Evolutionary conservation across 306 rosid species (phyloP), one percentile per base, ranked within the genome.

Genomic region (Astragalus membranaceus): DNA sequence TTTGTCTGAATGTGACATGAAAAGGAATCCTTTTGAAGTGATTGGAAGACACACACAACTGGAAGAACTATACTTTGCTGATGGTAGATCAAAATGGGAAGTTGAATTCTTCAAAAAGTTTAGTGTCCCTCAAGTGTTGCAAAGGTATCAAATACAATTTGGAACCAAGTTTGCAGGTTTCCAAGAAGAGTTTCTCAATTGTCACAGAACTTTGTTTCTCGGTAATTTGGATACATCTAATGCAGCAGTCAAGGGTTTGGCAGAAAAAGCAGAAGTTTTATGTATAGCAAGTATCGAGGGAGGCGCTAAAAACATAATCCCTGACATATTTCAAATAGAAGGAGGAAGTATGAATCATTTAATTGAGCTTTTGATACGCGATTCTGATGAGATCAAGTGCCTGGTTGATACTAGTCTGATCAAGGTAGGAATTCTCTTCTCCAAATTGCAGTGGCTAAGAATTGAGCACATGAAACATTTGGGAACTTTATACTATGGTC

Each of bases 21-120:
- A 49, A 55, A 29, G 4, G 15, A 43, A 65, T 65, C 64, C 64
- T 33, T 64, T 50, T 10, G 64, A 47, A 56, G 78, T 72, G 64
- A 56, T 72, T 55, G 74, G 15, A 52, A 39, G 26, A 56, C 49
- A 46, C 39, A 2, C 20, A 0, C 14, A 35, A 8, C 33, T 72
- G 14, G 82, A 71, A 72, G 82, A 78, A 39, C 4, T 65, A 35
- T 78, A 72, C 61, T 13, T 76, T 2, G 4, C 13, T 30, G 78
- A 72, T 37, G 2, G 4, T 41, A 26, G 29, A 30, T 37, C 17
- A 1, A n/a, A 7, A 30, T 14, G 78, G 72, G 57, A 33, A 11
- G 47, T 32, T 3, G 37, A 15, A 13, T 54, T 64, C 54, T 20
- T 71, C 11, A 13, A 20, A 1, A 17, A 59, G 3, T 29, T 59